Evolutionary conservation across 345 rosid genomes (phyloP), one percentile per base, ranked within the genome.

Genomic region (Triadica sebifera): DNA sequence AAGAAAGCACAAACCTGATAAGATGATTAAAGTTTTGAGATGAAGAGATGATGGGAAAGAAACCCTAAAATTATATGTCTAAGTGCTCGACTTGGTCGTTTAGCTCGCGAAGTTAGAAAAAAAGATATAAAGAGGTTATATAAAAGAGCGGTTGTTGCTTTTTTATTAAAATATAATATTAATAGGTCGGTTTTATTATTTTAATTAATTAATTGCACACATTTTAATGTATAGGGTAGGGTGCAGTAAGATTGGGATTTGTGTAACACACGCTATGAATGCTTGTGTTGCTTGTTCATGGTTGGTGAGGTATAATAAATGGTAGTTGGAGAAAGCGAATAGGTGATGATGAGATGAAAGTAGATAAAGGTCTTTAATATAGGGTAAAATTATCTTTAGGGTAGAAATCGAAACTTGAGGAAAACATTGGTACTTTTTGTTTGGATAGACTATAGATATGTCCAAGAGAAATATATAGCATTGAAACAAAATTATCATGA

Each of bases 1-100:
- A 9, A 59, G 3, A 12, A 58, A 58, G 65, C 2, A 41, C 22
- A 51, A 72, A 86, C 87, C 87, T 69, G 85, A 78, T 82, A 83
- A 66, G 79, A 50, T 38, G 70, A 55, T 67, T 77, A 66, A 82
- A 81, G 83, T 74, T 84, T 74, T 51, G 49, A 70, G 64, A 17
- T 22, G 71, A 46, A 19, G 34, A 56, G 15, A 8, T 52, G 60
- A 20, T 72, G 3, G 19, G 15, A 47, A 59, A 24, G 56, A 79
- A 78, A 72, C 74, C 83, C 82, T 38, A 71, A 67, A 77, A 62
- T 66, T 77, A 70, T 53, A 62, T 78, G 79, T 37, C 79, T 49
- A 53, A 59, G 76, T 80, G 24, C 45, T 59, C 64, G 5, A 9
- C 15, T 25, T 34, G 52, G 41, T 34, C 8, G 37, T 34, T 57